Conservation (phyloP, 2,329 filamentous ascomycete genomes). For the Rhinocladiella similis region DNA sequence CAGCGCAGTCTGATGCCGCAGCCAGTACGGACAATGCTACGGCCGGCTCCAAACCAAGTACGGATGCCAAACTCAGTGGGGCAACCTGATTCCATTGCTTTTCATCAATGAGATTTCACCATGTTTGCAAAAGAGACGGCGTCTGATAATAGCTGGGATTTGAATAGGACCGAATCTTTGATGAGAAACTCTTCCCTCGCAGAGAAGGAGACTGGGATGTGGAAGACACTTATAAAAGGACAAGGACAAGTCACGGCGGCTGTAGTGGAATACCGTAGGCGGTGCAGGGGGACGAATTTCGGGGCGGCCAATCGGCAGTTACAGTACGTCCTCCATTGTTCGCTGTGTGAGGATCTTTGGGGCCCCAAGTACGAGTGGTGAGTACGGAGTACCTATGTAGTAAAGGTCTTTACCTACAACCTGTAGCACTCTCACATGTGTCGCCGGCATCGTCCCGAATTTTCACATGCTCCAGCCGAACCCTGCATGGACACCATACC, state of each 20-base stretch:
- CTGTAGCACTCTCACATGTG: neutral
- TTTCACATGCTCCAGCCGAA: slow-evolving; percentile 16
- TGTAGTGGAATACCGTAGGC: too few relatives aligned
- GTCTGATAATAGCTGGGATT: slow-evolving; percentile 14
- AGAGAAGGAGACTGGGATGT: neutral
- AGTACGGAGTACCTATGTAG: too few relatives aligned
- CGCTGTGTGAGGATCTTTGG: neutral
- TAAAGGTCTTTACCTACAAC: too few relatives aligned
- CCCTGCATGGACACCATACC: neutral
- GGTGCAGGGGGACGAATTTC: too few relatives aligned
- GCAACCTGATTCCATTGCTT: slow-evolving; percentile 24
- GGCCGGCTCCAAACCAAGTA: slow-evolving; percentile 12
- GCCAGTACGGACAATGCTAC: slow-evolving; percentile 24
- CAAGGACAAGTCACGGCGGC: too few relatives aligned
- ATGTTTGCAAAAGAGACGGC: neutral
- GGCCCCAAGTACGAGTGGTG: too few relatives aligned
- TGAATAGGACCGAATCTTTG: slow-evolving; percentile 22
- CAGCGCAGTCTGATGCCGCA: slow-evolving; percentile 20
- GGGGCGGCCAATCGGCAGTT: too few relatives aligned
- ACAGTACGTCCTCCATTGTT: too few relatives aligned
- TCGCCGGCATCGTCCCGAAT: neutral
- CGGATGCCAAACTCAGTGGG: slow-evolving; percentile 29
- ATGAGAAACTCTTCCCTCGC: neutral
- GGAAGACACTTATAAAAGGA: too few relatives aligned
- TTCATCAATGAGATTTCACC: slow-evolving; percentile 3